These are phyloP conservation scores for Fistulifera solaris DNA, from an alignment of 108 stramenopile species.

Conservation along the genomic window DNA sequence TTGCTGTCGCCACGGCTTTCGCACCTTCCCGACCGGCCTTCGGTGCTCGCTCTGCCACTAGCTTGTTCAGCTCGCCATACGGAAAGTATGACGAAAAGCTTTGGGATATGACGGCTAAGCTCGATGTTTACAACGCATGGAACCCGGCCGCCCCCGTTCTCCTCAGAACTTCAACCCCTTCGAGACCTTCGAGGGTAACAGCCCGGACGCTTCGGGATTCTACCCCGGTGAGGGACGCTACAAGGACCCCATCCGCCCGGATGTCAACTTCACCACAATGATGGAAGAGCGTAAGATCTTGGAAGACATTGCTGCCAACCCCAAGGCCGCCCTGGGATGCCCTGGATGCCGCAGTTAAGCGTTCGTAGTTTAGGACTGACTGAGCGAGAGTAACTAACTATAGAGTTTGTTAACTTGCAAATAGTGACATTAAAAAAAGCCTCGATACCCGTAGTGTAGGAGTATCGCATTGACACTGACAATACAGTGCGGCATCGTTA, in stretches of 20 bases:
- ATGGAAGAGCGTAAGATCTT: slow-evolving; percentile 58
- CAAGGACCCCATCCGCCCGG: slow-evolving; percentile 84
- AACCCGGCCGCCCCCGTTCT: slow-evolving; percentile 69
- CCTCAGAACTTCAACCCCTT: slow-evolving; percentile 91
- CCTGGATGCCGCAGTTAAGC: slow-evolving; percentile 78
- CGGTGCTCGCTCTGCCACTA: slow-evolving; percentile 31
- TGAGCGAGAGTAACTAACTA: no score
- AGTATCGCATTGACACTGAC: no score
- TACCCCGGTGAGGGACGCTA: slow-evolving; percentile 81
- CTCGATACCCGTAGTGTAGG: no score
- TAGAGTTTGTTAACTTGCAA: no score
- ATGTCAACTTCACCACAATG: slow-evolving; percentile 76
- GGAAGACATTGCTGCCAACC: slow-evolving; percentile 65
- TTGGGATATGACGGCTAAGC: slow-evolving; percentile 79
- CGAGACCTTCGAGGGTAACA: slow-evolving; percentile 68
- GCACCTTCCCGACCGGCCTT: slow-evolving; percentile 19
- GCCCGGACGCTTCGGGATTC: slow-evolving; percentile 65
- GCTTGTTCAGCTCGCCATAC: slow-evolving; percentile 30
- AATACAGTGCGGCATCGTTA: no score
- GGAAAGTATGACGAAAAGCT: slow-evolving; percentile 80
- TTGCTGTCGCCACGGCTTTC: slow-evolving; percentile 36
- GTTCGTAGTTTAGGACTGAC: no score
- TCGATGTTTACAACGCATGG: slow-evolving; percentile 71
- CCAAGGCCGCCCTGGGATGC: slow-evolving; percentile 69
- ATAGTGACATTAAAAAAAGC: no score